These are phyloP conservation scores for Phytophthora niederhauseri DNA, from an alignment of 352 stramenopile species.

Conservation along the genomic window DNA sequence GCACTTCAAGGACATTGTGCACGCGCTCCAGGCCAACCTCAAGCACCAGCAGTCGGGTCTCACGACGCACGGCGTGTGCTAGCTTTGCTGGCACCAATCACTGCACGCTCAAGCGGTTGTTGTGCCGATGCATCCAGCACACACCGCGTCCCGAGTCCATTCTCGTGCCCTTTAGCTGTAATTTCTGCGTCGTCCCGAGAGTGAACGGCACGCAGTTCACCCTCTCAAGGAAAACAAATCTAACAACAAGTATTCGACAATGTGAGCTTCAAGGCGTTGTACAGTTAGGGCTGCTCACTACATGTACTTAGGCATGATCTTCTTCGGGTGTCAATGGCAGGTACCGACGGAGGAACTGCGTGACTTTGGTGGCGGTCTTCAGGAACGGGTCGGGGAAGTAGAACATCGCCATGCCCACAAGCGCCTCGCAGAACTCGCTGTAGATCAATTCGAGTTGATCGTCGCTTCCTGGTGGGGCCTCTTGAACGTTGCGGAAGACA, in stretches of 20 bases:
- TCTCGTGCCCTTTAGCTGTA: slow-evolving; percentile 23
- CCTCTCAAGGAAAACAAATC: slow-evolving; percentile 14
- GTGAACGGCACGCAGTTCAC: slow-evolving; percentile 17
- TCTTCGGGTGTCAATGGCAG: slow-evolving; percentile 70
- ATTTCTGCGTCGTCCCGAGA: slow-evolving; percentile 24
- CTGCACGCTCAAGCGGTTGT: neutral
- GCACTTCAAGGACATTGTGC: slow-evolving; percentile 70
- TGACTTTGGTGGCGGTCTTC: slow-evolving; percentile 53
- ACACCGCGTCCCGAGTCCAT: neutral
- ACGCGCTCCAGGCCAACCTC: slow-evolving; percentile 67
- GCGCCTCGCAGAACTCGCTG: slow-evolving; percentile 72
- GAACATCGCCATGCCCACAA: slow-evolving; percentile 58
- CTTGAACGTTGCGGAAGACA: slow-evolving; percentile 73
- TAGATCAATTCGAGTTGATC: slow-evolving; percentile 75
- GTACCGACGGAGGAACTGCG: slow-evolving; percentile 76
- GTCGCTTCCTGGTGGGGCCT: slow-evolving; percentile 42
- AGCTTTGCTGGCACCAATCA: slow-evolving; percentile 18
- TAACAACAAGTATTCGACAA: slow-evolving; percentile 29
- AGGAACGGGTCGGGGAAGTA: slow-evolving; percentile 76
- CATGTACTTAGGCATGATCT: slow-evolving; percentile 35
- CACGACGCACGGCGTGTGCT: slow-evolving; percentile 87
- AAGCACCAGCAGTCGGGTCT: slow-evolving; percentile 77
- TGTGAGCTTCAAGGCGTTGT: neutral
- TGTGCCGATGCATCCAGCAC: neutral
- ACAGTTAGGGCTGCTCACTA: neutral